Evolutionary conservation across 306 rosid genomes (phyloP), one percentile per base, ranked within the genome.

Genomic region (Biancaea sappan): DNA sequence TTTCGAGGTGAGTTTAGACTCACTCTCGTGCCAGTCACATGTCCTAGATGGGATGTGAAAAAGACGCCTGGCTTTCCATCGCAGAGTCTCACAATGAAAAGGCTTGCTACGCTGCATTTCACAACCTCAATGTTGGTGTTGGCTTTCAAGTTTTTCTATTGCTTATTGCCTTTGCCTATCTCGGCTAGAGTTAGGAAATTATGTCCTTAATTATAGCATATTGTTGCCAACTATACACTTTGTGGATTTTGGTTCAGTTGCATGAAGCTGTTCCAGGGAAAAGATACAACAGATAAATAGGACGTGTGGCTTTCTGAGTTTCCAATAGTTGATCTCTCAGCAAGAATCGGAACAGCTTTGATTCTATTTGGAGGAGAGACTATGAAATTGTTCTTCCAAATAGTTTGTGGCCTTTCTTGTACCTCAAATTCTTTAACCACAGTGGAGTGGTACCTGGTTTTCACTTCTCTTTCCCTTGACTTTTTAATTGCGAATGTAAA

Each of bases 181-280:
- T 94, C 50, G 99, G 99, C 86, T 94, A 98, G 99, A 92, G 97
- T 65, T 95, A 98, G 99, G 99, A 97, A 79, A 92, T 93, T 67
- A 86, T 95, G 68, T 87, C 99, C 72, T 82, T 95, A 69, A 87
- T 91, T 61, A 84, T 95, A 46, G 99, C 98, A 69, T 95, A 95
- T 70, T 67, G 78, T 68, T 95, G 99, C 98, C 99, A 95, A 86
- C 93, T 95, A 19, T 95, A 95, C 84, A 95, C 99, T 2, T 74
- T 95, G 54, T 95, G 98, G 99, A 85, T 95, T 80, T 83, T 95
- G 76, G 99, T 95, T 90, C 99, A 92, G 83, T 91, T 95, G 6
- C 99, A 95, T 34, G 99, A 95, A 85, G 99, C 99, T n/a, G 98
- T 95, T 50, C 99, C 99, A 0, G 99, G 99, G 37, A 92, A 92